Conservation (phyloP, 129 eudicot species). For the Artemisia annua region DNA sequence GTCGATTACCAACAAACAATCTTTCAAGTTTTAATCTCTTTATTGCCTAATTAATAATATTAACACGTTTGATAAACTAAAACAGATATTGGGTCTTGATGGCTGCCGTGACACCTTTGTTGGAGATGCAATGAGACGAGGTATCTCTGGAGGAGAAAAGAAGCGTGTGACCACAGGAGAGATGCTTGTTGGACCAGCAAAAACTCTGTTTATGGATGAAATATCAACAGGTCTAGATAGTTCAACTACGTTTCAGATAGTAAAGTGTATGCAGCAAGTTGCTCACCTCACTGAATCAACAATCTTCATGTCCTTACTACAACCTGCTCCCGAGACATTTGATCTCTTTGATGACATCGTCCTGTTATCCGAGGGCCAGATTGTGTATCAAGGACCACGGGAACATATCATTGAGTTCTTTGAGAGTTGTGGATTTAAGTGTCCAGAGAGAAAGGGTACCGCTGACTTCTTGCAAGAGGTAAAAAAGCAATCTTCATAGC, state of each 20-base stretch:
- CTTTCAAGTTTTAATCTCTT: not conserved
- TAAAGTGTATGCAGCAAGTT: conserved; percentile 88
- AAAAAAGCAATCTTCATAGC: conserved; percentile 9
- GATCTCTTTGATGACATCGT: conserved; percentile 91
- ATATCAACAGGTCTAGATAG: conserved; percentile 97
- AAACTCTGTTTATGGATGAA: conserved; percentile 90
- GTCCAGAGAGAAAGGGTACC: conserved; percentile 83
- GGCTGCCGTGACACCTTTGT: conserved; percentile 81
- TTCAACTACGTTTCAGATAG: conserved; percentile 93
- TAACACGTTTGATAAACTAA: not conserved
- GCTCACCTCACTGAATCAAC: conserved; percentile 75
- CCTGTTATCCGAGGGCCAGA: conserved; percentile 82
- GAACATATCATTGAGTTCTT: conserved; percentile 80
- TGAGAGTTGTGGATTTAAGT: conserved; percentile 78
- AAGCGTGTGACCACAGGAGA: conserved; percentile 95
- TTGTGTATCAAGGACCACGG: conserved; percentile 91
- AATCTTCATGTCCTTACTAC: conserved; percentile 81
- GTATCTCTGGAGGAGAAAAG: conserved; percentile 92
- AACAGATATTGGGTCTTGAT: conserved; percentile 82
- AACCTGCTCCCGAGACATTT: conserved; percentile 96
- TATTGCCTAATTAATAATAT: not conserved
- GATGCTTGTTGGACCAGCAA: conserved; percentile 95
- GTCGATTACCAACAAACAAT: not conserved
- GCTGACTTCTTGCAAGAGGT: conserved; percentile 99
- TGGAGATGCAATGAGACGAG: conserved; percentile 81